These are phyloP conservation scores for Coemansia sp. DNA, from an alignment of 192 early-diverging fungal genomes.

Conservation along the genomic window DNA sequence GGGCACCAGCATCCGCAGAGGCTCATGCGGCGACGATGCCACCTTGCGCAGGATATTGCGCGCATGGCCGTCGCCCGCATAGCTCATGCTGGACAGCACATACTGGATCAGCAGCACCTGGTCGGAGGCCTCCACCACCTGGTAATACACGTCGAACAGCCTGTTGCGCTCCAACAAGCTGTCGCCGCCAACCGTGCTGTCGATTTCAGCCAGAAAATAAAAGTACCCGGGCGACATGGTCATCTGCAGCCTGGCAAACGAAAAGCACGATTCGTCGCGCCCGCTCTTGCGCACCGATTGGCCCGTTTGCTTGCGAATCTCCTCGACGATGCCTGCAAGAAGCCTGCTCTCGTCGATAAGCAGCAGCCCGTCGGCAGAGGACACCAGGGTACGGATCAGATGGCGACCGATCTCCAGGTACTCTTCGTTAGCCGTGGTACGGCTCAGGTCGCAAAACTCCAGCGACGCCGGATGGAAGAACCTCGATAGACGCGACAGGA, in stretches of 20 bases:
- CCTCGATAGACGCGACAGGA: conserved; percentile 32
- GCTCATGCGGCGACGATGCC: conserved; percentile 43
- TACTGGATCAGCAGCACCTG: conserved; percentile 53
- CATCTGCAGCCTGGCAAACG: conserved; percentile 51
- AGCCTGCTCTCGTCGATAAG: conserved; percentile 50
- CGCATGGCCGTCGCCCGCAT: conserved; percentile 36
- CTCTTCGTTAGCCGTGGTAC: conserved; percentile 46
- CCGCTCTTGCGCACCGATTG: conserved; percentile 26
- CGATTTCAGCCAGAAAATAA: conserved; percentile 49
- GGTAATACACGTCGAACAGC: conserved; percentile 51
- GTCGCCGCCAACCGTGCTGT: conserved; percentile 40
- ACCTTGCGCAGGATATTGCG: conserved; percentile 49
- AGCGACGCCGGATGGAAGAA: conserved; percentile 50
- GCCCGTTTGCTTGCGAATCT: conserved; percentile 37
- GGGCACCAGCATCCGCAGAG: conserved; percentile 40
- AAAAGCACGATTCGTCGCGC: conserved; percentile 53
- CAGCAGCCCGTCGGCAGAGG: conserved; percentile 47
- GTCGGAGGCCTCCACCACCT: conserved; percentile 48
- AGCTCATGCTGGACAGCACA: conserved; percentile 48
- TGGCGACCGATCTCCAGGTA: conserved; percentile 52
- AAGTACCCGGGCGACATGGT: conserved; percentile 55
- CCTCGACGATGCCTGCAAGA: conserved; percentile 45
- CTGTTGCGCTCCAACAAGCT: conserved; percentile 43
- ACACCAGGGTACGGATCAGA: conserved; percentile 48
- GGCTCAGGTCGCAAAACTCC: conserved; percentile 51